phyloP scores from a whole-genome alignment of 371 early-diverging fungal species.

The Apophysomyces elegans region DNA sequence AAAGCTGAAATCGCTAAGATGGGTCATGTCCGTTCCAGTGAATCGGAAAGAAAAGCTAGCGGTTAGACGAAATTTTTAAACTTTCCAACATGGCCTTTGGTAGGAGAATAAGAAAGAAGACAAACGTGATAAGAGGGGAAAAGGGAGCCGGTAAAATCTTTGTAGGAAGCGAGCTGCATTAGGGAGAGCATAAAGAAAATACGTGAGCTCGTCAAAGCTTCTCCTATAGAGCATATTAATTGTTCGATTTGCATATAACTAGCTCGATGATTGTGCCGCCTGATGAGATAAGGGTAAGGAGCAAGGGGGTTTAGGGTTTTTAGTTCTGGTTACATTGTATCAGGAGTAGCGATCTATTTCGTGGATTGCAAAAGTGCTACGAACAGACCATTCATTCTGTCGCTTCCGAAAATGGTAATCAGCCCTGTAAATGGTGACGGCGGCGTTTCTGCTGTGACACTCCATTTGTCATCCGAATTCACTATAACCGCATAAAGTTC shows the following conservation, averaged over 20 bases:
- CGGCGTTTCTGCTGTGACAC: not conserved
- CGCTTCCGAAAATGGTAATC: not conserved
- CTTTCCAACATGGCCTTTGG: not conserved
- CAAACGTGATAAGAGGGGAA: conserved; percentile 9
- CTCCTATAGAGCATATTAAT: conserved; percentile 5
- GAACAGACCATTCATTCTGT: no score
- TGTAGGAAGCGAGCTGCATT: conserved; percentile 7
- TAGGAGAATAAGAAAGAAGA: conserved; percentile 7
- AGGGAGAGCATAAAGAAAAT: conserved; percentile 7
- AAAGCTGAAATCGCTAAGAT: conserved; percentile 54
- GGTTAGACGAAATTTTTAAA: not conserved
- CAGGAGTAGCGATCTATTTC: no score
- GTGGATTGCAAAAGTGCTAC: no score
- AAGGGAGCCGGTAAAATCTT: not conserved
- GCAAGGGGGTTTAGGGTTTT: not conserved
- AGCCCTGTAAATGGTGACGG: not conserved
- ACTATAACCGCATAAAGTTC: not conserved
- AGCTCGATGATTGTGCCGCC: no score
- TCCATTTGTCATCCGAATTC: conserved; percentile 7
- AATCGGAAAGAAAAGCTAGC: not conserved
- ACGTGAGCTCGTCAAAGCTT: not conserved
- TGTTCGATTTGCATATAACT: not conserved
- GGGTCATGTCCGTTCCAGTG: conserved; percentile 36
- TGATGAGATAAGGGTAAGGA: not conserved
- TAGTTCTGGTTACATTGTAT: not conserved